Evolutionary conservation across 106 monocot species (phyloP).

Genomic region (Dactylorhiza incarnata): DNA sequence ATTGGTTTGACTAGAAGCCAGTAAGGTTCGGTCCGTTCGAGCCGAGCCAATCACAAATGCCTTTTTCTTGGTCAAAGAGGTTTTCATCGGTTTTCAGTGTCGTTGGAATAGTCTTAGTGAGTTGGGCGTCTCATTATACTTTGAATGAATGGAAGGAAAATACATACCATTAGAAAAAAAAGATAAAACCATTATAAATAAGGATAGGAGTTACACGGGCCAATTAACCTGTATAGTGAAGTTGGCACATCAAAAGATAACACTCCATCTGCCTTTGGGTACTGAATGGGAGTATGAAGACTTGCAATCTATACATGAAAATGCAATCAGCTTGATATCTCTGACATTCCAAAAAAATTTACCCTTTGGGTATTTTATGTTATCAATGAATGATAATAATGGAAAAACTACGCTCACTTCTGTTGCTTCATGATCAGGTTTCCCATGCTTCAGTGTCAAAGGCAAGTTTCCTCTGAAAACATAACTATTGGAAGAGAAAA

Average conservation of each 20-base stretch:
- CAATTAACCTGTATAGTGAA: conserved; percentile 76
- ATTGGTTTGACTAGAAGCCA: too few relatives aligned
- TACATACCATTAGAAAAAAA: neutral
- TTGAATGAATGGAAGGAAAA: too few relatives aligned
- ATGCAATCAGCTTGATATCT: neutral
- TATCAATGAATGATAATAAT: neutral
- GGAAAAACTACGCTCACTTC: conserved; percentile 37
- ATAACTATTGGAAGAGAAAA: conserved; percentile 33
- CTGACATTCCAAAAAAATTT: neutral
- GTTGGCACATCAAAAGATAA: conserved; percentile 96
- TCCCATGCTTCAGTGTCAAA: conserved; percentile 82
- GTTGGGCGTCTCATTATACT: too few relatives aligned
- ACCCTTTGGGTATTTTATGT: neutral
- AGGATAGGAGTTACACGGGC: neutral
- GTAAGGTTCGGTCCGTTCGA: too few relatives aligned
- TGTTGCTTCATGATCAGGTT: conserved; percentile 94
- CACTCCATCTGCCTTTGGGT: conserved; percentile 84
- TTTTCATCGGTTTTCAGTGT: too few relatives aligned
- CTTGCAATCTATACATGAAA: conserved; percentile 44
- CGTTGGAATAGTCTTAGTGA: too few relatives aligned
- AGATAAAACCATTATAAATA: neutral
- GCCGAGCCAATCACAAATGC: too few relatives aligned
- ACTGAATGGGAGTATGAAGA: conserved; percentile 54
- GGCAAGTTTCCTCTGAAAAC: conserved; percentile 55
- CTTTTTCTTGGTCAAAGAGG: too few relatives aligned